A percentile compares a stretch with the other conserved stretches of the same genome.
Evolutionary conservation across 2,329 filamentous ascomycete genomes (phyloP).

Genomic region (Dryadomyces quercus-mongolicae): DNA sequence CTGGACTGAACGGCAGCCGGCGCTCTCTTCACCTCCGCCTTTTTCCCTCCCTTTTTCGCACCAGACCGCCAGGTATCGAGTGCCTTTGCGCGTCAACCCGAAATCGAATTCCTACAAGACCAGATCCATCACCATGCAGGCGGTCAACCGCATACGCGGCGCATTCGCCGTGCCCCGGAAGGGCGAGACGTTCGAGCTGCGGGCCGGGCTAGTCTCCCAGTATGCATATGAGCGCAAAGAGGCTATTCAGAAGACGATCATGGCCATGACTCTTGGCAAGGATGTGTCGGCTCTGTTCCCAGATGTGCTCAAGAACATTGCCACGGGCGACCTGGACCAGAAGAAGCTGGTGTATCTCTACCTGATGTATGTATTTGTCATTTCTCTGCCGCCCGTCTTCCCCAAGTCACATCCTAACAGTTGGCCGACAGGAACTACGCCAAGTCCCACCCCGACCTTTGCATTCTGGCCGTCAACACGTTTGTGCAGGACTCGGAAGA

Average conservation of each 20-base stretch:
- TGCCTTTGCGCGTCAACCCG: not conserved
- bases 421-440: conserved; percentile 72
- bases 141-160: conserved; percentile 89
- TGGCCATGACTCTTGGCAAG: conserved; percentile 99
- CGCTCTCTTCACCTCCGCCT: not conserved
- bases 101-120: not conserved
- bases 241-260: conserved; percentile 98
- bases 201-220: conserved; percentile 90
- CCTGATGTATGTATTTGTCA: conserved; percentile 57
- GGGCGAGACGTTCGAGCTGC: conserved; percentile 95
- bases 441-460: conserved; percentile 96
- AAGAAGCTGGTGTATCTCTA: conserved; percentile 99
- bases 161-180: conserved; percentile 89
- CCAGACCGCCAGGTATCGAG: not conserved
- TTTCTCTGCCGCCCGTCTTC: not conserved
- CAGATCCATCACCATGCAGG: conserved; percentile 22
- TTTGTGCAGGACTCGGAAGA: conserved; percentile 99
- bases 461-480: conserved; percentile 96
- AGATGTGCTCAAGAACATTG: conserved; percentile 97
- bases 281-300: conserved; percentile 96
- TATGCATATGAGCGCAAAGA: conserved; percentile 99
- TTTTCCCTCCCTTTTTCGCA: not conserved
- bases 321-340: conserved; percentile 86
- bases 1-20: not conserved
- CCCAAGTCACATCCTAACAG: not conserved